Evolutionary conservation across 2,329 filamentous ascomycete genomes (phyloP), one percentile per base, ranked within the genome.

Genomic region (Aspergillus piperis): DNA sequence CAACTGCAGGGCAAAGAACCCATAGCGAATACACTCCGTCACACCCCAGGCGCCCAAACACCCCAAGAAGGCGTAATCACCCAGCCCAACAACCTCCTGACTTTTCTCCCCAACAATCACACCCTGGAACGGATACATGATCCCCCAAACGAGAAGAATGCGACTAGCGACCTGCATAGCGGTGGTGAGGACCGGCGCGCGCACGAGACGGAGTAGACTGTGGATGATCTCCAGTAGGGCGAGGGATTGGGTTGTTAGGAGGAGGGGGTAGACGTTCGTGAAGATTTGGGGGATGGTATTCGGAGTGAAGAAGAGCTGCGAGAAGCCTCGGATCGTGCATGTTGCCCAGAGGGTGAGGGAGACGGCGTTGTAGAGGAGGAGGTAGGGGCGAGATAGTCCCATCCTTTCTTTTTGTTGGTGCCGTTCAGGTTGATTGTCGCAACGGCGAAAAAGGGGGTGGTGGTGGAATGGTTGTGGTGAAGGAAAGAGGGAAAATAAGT

Each of bases 1-100:
- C 68, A 64, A 84, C 68, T 86, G 87, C 70, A 92, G 83, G 38
- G 90, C 90, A 75, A 98, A 98, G 83, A 91, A 99, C 51, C 86
- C 85, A 83, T 99, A 99, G 57, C 95, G 89, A 70, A 97, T 89
- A 56, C 96, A 90, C 80, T 99, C 95, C 62, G 95, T 97, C 61
- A 91, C 77, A 65, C 87, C 89, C 94, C 95, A 98, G 32, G 95
- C 93, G 58, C 89, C 71, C 60, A 98, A 84, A 62, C 78, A 80
- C 1, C 78, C 78, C n/a, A 79, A 62, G 62, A 80, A 80, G 4
- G 73, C 78, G 60, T 70, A 77, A 63, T 78, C 76, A n/a, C 74
- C 75, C 63, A 21, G 13, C 11, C 23, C 42, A 15, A 63, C 68
- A 41, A 76, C 66, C 10, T 62, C 70, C 5, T 91, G 96, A 92